Conservation (phyloP, 179 eudicot species). For the Spinacia oleracea region DNA sequence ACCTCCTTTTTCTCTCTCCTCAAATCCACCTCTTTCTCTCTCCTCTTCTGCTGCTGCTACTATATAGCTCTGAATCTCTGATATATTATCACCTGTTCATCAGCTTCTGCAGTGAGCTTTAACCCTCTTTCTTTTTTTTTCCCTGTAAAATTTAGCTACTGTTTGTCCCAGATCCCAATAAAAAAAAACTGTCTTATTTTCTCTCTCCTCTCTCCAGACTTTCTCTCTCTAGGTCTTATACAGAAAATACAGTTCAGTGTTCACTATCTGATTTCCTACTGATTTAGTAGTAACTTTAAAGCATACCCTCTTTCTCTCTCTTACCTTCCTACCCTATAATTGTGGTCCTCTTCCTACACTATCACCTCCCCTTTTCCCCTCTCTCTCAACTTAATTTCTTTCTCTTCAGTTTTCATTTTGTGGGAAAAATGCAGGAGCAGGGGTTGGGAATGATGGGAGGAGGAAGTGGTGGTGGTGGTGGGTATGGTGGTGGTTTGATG, state of each 20-base stretch:
- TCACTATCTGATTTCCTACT: slow-evolving; percentile 19
- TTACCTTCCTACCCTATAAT: neutral
- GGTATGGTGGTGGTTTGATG: slow-evolving; percentile 36
- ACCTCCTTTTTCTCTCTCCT: too few relatives aligned
- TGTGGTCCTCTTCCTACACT: slow-evolving; percentile 30
- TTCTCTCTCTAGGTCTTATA: neutral
- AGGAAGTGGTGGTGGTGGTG: slow-evolving; percentile 30
- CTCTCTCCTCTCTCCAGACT: neutral
- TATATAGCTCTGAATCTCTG: too few relatives aligned
- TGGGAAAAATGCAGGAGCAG: slow-evolving; percentile 41
- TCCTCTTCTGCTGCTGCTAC: neutral
- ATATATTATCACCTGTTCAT: neutral
- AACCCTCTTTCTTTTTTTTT: too few relatives aligned
- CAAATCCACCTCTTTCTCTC: too few relatives aligned
- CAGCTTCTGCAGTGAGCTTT: neutral
- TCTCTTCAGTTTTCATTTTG: neutral
- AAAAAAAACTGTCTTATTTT: slow-evolving; percentile 1
- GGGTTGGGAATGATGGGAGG: slow-evolving; percentile 54
- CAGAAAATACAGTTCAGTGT: slow-evolving; percentile 11
- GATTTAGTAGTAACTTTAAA: slow-evolving; percentile 28
- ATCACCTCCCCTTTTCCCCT: neutral
- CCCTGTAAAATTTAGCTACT: too few relatives aligned
- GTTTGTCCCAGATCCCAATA: slow-evolving; percentile 36
- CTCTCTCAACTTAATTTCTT: neutral
- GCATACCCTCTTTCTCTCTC: slow-evolving; percentile 14